phyloP scores from a whole-genome alignment of 805 yeast species.

The Nakazawaea ishiwadae region DNA sequence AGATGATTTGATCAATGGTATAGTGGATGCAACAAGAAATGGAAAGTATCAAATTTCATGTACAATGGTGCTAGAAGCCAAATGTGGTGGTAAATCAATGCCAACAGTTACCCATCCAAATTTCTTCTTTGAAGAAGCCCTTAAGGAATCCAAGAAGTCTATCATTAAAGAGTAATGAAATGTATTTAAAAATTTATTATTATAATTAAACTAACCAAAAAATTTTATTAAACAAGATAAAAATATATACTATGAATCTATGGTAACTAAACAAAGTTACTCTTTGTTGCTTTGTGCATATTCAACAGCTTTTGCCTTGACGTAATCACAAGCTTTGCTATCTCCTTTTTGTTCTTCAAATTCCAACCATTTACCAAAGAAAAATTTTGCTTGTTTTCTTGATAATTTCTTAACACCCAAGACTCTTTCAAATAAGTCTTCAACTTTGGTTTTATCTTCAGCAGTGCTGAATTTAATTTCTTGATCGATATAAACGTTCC shows the following conservation, averaged over 20 bases:
- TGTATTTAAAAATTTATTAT: too few species aligned
- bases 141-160: constrained; percentile 8
- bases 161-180: too few species aligned
- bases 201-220: not conserved
- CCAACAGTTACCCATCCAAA: constrained; percentile 14
- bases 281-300: constrained; percentile 26
- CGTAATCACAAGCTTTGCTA: constrained; percentile 69
- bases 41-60: constrained; percentile 84
- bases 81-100: constrained; percentile 13
- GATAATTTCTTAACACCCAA: constrained; percentile 56
- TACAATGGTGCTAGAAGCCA: constrained; percentile 75
- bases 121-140: constrained; percentile 13
- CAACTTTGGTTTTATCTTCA: constrained; percentile 62
- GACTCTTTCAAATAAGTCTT: constrained; percentile 80
- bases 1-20: constrained; percentile 51
- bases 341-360: constrained; percentile 71
- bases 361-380: constrained; percentile 87
- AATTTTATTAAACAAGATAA: not conserved
- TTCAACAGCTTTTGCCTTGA: constrained; percentile 86
- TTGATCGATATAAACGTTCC: constrained; percentile 95
- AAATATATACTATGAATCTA: not conserved
- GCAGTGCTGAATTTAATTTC: constrained; percentile 55
- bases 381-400: constrained; percentile 88
- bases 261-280: not conserved
- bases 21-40: constrained; percentile 62